Conservation (phyloP, 1,284 basidiomycete genomes). For the Cutaneotrichosporon curvatum region DNA sequence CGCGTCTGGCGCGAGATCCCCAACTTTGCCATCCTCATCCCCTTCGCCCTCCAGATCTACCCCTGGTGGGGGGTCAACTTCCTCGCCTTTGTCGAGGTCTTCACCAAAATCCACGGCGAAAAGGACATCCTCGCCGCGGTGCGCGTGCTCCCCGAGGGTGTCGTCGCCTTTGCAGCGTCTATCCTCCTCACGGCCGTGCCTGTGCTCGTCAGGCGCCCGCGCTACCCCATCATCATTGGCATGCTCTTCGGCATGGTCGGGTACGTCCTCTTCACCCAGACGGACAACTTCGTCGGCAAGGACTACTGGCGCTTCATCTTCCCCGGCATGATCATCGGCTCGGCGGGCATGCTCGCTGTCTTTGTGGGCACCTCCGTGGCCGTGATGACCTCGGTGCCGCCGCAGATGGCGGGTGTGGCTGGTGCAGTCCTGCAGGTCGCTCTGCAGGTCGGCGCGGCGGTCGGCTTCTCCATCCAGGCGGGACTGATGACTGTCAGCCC, state of each 20-base stretch:
- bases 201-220: slow-evolving; percentile 19
- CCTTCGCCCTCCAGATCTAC: slow-evolving; percentile 33
- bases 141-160: slow-evolving; percentile 26
- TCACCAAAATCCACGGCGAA: slow-evolving; percentile 17
- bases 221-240: slow-evolving; percentile 24
- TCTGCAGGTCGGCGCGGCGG: slow-evolving; percentile 35
- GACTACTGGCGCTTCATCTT: slow-evolving; percentile 40
- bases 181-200: slow-evolving; percentile 14
- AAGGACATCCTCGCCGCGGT: slow-evolving; percentile 26
- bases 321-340: slow-evolving; percentile 30
- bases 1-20: slow-evolving; percentile 32
- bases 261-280: slow-evolving; percentile 27
- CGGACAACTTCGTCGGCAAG: slow-evolving; percentile 16
- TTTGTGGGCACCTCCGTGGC: slow-evolving; percentile 26
- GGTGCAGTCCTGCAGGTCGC: slow-evolving; percentile 40
- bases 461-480: slow-evolving; percentile 38
- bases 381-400: slow-evolving; percentile 34
- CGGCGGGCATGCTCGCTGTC: slow-evolving; percentile 20
- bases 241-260: slow-evolving; percentile 20
- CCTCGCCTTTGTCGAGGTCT: slow-evolving; percentile 22
- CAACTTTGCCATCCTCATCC: slow-evolving; percentile 37
- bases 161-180: slow-evolving; percentile 13
- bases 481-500: slow-evolving; percentile 36
- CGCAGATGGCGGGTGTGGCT: slow-evolving; percentile 35
- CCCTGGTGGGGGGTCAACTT: slow-evolving; percentile 34